These are phyloP conservation scores for Staphylotrichum longicolle DNA, from an alignment of 495 filamentous ascomycete species.

Conservation along the genomic window DNA sequence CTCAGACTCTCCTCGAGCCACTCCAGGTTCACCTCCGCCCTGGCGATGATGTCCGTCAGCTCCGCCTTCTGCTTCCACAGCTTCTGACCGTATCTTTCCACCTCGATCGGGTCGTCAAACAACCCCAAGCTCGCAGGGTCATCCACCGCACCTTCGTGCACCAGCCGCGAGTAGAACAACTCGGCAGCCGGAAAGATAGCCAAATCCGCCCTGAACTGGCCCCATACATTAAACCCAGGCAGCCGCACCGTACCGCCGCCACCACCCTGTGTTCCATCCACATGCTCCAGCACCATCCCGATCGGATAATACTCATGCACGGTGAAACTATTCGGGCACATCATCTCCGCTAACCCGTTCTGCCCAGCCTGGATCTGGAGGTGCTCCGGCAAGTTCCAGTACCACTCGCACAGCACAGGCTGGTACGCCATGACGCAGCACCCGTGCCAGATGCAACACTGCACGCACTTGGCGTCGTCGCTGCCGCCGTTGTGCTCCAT, in stretches of 20 bases:
- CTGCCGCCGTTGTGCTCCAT: not conserved
- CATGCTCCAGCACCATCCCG: not conserved
- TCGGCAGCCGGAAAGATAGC: not conserved
- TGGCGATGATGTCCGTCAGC: not conserved
- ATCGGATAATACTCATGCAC: not conserved
- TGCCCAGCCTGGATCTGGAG: no score
- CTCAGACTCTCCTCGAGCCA: not conserved
- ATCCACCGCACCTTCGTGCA: not conserved
- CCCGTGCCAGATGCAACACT: not conserved
- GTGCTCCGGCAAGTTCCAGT: not conserved
- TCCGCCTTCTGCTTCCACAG: not conserved
- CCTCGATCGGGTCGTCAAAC: not conserved
- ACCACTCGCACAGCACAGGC: not conserved
- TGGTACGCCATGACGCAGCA: conserved; percentile 1
- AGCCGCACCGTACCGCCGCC: no score
- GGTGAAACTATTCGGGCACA: not conserved
- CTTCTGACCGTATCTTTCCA: not conserved
- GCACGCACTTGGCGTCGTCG: not conserved
- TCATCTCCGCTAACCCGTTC: no score
- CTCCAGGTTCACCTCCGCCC: not conserved
- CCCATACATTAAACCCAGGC: no score
- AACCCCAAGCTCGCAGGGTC: not conserved
- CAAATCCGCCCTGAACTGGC: no score
- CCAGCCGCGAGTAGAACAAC: not conserved
- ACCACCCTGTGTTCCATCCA: not conserved